A percentile compares a stretch with the other conserved stretches of the same genome.
These are phyloP conservation scores for Jasminum sambac DNA, from an alignment of 257 asterid genomes.

Conservation along the genomic window DNA sequence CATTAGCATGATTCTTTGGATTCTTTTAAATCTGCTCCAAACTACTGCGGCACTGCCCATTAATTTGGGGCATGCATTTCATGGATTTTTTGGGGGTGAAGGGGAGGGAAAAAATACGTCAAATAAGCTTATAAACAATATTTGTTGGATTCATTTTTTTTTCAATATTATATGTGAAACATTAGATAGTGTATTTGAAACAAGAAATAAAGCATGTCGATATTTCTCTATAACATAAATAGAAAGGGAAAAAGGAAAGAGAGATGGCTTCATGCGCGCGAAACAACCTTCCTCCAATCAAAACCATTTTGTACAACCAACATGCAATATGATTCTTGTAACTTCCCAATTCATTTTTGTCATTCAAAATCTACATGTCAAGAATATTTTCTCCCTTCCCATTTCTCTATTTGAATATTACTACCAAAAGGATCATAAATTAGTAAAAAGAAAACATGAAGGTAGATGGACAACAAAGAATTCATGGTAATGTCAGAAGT, in stretches of 20 bases:
- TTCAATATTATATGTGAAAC: too few species aligned
- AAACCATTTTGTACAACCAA: not conserved
- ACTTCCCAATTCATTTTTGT: slow-evolving; percentile 31
- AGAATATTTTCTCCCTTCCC: not conserved
- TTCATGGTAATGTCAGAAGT: slow-evolving; percentile 23
- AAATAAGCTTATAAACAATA: too few species aligned
- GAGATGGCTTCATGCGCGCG: not conserved
- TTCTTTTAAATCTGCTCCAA: too few species aligned
- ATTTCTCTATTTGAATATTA: not conserved
- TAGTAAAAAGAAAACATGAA: slow-evolving; percentile 15
- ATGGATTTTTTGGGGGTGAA: too few species aligned
- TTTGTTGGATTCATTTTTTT: too few species aligned
- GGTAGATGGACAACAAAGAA: slow-evolving; percentile 22
- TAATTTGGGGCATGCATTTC: too few species aligned
- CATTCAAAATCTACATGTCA: slow-evolving; percentile 27
- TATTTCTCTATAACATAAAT: not conserved
- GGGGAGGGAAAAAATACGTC: too few species aligned
- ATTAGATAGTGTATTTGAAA: too few species aligned
- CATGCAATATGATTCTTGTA: slow-evolving; percentile 47
- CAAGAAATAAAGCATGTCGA: too few species aligned
- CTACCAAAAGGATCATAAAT: not conserved
- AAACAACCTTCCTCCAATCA: slow-evolving; percentile 4
- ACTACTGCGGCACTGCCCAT: too few species aligned
- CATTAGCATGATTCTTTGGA: too few species aligned
- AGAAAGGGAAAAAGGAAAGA: not conserved